Evolutionary conservation across 768 basidiomycete genomes (phyloP).

Genomic region (Russula earlei): DNA sequence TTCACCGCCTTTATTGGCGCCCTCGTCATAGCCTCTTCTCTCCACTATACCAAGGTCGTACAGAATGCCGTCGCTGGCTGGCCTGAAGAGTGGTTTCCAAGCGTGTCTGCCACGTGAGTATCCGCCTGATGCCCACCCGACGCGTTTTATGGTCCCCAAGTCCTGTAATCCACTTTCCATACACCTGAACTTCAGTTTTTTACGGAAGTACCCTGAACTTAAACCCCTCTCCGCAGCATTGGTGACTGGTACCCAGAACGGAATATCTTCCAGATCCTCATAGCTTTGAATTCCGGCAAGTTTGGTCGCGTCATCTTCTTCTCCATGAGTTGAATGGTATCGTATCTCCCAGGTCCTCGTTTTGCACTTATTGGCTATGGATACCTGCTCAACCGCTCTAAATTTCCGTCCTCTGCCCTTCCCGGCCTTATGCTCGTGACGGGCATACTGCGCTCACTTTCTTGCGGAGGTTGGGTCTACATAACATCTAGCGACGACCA

Average conservation of each 20-base stretch:
- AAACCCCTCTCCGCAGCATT: slow-evolving; percentile 39
- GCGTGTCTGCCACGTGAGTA: slow-evolving; percentile 74
- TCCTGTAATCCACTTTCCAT: neutral
- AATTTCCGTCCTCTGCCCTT: slow-evolving; percentile 33
- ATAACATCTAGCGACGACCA: slow-evolving; percentile 81
- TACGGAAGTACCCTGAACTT: neutral
- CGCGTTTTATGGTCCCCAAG: neutral
- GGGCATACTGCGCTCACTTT: slow-evolving; percentile 64
- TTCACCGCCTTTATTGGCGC: slow-evolving; percentile 56
- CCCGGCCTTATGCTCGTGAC: slow-evolving; percentile 41
- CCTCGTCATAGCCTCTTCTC: slow-evolving; percentile 48
- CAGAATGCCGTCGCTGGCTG: slow-evolving; percentile 78
- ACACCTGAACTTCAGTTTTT: neutral
- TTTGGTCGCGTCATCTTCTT: neutral
- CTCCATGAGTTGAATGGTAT: neutral
- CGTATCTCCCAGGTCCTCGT: slow-evolving; percentile 40
- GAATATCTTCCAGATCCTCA: slow-evolving; percentile 77
- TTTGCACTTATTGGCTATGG: slow-evolving; percentile 56
- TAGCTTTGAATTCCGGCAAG: slow-evolving; percentile 71
- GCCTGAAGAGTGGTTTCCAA: slow-evolving; percentile 87
- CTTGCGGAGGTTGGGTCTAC: slow-evolving; percentile 89
- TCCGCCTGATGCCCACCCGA: neutral
- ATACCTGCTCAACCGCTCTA: slow-evolving; percentile 45
- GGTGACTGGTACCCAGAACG: slow-evolving; percentile 89
- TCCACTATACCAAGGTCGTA: slow-evolving; percentile 80